Evolutionary conservation across 192 early-diverging fungal species (phyloP), one percentile per base, ranked within the genome.

Genomic region (Coemansia sp.): DNA sequence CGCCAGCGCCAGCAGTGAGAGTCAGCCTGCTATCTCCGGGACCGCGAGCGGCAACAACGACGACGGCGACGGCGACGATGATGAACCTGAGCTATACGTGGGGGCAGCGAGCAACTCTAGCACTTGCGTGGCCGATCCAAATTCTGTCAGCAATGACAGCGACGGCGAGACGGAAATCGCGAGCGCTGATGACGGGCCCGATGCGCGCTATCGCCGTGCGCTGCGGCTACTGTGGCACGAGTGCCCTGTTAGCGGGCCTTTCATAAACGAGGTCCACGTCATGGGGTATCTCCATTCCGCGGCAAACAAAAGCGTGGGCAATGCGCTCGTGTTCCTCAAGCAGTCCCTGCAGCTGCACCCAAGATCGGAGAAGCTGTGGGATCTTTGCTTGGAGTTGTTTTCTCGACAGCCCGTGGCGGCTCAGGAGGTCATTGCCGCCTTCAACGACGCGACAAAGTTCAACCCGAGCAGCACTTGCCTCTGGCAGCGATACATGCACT

Each of bases 381-480:
- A 78, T 38, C 25, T 78, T 14, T 78, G 73, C 35, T 40, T 78
- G 24, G 76, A 78, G 63, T 70, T 78, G 39, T 78, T 73, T 45
- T 37, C 65, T 17, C 66, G 71, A 29, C 76, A 78, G 25, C n/a
- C 36, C 2, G 59, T 59, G 5, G 25, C 56, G 1, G 54, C 66
- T 0, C 37, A 65, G 19, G 76, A 78, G 39, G 41, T 62, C 40
- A 46, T 73, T 25, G 60, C 76, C 1, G 67, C 71, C 12, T 78
- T 78, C 45, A 57, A 62, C 11, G 76, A 78, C 39, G 76, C 76
- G 15, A 78, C 66, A 31, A 68, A 68, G 39, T 66, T 73, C 47
- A 45, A 69, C 24, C 62, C 76, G 17, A 51, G 36, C 35, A 78
- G 76, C 38, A 38, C 43, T 9, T 60, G 49, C 10, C 60, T 78